Conservation (phyloP, 768 basidiomycete species). For the Tylopilus sp. region DNA sequence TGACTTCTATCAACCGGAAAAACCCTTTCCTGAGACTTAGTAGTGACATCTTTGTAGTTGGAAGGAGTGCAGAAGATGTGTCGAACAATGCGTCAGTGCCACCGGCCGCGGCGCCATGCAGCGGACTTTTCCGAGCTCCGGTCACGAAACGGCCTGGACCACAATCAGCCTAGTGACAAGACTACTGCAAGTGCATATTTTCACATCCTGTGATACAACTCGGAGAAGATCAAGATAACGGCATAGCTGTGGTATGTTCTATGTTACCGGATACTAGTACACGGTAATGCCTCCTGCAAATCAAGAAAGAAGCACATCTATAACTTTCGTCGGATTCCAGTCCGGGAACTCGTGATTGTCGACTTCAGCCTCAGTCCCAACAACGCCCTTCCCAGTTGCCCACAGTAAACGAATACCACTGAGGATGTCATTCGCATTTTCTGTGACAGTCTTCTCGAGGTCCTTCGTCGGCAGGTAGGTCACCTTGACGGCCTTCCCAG, state of each 20-base stretch:
- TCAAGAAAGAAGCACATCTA: conserved; percentile 1
- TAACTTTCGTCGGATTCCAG: not conserved
- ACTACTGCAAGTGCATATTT: no score
- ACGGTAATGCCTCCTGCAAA: not conserved
- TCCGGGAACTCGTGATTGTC: not conserved
- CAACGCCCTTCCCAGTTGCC: conserved; percentile 3
- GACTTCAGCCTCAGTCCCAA: not conserved
- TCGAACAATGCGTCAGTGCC: no score
- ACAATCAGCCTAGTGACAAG: no score
- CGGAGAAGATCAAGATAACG: not conserved
- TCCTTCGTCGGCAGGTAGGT: not conserved
- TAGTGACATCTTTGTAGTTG: no score
- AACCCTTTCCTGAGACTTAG: no score
- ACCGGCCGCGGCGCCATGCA: no score
- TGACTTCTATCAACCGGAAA: no score
- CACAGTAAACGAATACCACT: not conserved
- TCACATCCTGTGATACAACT: no score
- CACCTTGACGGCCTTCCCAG: not conserved
- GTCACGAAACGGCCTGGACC: no score
- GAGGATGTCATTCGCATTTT: not conserved
- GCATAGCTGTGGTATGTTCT: not conserved
- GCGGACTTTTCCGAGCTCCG: no score
- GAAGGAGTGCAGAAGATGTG: no score
- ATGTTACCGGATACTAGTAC: not conserved
- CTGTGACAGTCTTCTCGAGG: not conserved